Conservation (phyloP, 257 asterid genomes). For the Lycium ferocissimum region DNA sequence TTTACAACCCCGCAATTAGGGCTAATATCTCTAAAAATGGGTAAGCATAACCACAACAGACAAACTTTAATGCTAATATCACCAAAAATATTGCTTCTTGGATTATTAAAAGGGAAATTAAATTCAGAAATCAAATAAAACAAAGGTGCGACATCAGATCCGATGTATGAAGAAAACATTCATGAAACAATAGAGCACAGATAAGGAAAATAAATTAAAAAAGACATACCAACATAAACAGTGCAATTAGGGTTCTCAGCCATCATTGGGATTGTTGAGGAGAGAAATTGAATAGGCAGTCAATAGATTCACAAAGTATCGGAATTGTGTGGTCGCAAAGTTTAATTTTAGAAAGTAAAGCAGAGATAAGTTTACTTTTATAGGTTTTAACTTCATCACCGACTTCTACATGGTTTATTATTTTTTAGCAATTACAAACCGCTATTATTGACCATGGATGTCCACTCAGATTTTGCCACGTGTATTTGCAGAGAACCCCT, state of each 20-base stretch:
- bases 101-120: not conserved
- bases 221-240: constrained; percentile 65
- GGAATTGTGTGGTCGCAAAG: not conserved
- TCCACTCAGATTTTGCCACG: too few species aligned
- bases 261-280: constrained; percentile 41
- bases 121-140: not conserved
- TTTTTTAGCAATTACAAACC: too few species aligned
- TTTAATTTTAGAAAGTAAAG: not conserved
- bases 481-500: too few species aligned
- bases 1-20: not conserved
- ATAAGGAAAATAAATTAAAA: not conserved
- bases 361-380: not conserved
- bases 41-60: not conserved
- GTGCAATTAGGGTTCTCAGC: constrained; percentile 59
- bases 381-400: not conserved
- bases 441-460: too few species aligned
- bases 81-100: not conserved
- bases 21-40: not conserved
- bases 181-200: not conserved
- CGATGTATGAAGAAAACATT: not conserved
- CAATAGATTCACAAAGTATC: constrained; percentile 15
- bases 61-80: not conserved
- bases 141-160: not conserved
- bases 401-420: not conserved
- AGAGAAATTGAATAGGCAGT: not conserved